These are phyloP conservation scores for Fomitopsis pulvina DNA, from an alignment of 768 basidiomycete genomes.

Conservation along the genomic window DNA sequence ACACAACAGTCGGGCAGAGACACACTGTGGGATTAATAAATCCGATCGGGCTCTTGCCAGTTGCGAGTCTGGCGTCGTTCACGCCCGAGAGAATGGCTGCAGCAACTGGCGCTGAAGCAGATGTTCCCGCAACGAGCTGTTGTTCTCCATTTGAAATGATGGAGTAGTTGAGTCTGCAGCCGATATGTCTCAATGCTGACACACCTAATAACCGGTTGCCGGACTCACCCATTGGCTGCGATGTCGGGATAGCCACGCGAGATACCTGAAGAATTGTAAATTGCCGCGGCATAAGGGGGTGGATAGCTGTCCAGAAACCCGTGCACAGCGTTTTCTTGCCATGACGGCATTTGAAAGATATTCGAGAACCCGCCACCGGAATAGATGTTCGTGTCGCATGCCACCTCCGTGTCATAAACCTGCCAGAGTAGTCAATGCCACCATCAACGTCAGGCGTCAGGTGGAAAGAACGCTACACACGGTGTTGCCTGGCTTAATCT, in stretches of 20 bases:
- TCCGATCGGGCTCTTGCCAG: slow-evolving; percentile 24
- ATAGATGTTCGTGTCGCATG: slow-evolving; percentile 29
- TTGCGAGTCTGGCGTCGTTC: slow-evolving; percentile 26
- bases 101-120: slow-evolving; percentile 55
- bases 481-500: slow-evolving; percentile 24
- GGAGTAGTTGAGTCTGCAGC: slow-evolving; percentile 23
- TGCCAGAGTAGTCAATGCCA: neutral
- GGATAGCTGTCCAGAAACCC: slow-evolving; percentile 21
- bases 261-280: slow-evolving; percentile 28
- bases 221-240: slow-evolving; percentile 26
- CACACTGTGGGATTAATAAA: slow-evolving; percentile 28
- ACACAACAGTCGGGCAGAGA: neutral
- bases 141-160: slow-evolving; percentile 23
- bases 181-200: neutral
- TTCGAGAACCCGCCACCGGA: slow-evolving; percentile 37
- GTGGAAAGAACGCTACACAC: slow-evolving; percentile 1
- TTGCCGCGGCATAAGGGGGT: slow-evolving; percentile 26
- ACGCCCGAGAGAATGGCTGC: slow-evolving; percentile 58
- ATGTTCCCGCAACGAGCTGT: slow-evolving; percentile 47
- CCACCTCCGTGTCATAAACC: slow-evolving; percentile 28
- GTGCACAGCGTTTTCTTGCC: slow-evolving; percentile 26
- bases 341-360: slow-evolving; percentile 29
- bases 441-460: neutral
- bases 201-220: neutral
- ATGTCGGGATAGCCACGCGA: slow-evolving; percentile 26